phyloP scores from a whole-genome alignment of 202 grass and related monocot genomes.

The Panicum virgatum region DNA sequence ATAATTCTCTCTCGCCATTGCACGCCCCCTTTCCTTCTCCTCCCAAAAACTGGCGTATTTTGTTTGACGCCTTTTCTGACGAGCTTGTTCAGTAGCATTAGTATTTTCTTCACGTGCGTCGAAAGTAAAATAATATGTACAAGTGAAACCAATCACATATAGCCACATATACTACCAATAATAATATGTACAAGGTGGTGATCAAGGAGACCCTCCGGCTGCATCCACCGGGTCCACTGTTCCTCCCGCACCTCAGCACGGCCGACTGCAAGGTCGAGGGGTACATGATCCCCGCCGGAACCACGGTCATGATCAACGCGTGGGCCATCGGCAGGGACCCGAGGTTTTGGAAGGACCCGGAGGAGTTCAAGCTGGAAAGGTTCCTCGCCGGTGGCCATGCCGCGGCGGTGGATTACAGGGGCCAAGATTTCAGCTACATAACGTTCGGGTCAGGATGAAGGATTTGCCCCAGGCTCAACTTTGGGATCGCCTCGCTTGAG shows the following conservation, averaged over 20 bases:
- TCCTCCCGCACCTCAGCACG: not conserved
- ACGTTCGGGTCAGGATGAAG: conserved; percentile 24
- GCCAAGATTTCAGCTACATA: not conserved
- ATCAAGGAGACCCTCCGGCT: conserved; percentile 18
- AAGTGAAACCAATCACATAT: no score
- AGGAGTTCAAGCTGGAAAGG: conserved; percentile 32
- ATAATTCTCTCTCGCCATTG: no score
- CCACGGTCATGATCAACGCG: not conserved
- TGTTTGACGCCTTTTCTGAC: no score
- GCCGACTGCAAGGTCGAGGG: conserved; percentile 14
- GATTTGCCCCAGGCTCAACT: conserved; percentile 25
- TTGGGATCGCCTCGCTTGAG: not conserved
- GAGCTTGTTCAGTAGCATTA: no score
- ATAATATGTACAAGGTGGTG: no score
- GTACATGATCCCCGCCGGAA: not conserved
- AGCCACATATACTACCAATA: no score
- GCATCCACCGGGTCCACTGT: not conserved
- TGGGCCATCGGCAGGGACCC: conserved; percentile 34
- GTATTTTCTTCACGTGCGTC: no score
- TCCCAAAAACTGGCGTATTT: no score
- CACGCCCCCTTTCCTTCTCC: no score
- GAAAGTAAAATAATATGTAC: no score
- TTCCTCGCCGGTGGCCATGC: not conserved
- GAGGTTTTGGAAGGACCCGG: not conserved
- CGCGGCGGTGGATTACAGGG: not conserved